phyloP scores from a whole-genome alignment of 495 filamentous ascomycete genomes.

The Xylaria cubensis region DNA sequence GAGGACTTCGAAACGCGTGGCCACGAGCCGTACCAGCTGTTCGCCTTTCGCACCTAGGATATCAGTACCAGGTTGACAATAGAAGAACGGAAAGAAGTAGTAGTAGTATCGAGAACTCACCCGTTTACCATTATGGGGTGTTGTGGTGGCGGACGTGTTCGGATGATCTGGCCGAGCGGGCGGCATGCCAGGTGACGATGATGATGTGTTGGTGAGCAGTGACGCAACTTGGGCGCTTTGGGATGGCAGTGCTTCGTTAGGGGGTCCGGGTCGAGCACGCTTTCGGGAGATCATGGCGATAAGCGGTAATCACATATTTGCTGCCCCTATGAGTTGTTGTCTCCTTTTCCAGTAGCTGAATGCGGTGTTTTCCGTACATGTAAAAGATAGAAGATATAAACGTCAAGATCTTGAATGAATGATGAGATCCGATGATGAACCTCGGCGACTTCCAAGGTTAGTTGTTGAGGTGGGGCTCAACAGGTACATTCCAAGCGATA shows the following conservation, averaged over 20 bases:
- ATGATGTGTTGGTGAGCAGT: slow-evolving; percentile 28
- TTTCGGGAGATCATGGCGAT: slow-evolving; percentile 65
- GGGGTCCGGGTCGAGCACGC: slow-evolving; percentile 65
- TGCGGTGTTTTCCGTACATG: not conserved
- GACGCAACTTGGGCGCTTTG: slow-evolving; percentile 44
- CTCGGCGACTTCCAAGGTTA: slow-evolving; percentile 7
- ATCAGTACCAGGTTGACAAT: slow-evolving; percentile 25
- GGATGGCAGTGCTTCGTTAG: slow-evolving; percentile 35
- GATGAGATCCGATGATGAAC: not conserved
- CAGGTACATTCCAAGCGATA: not conserved
- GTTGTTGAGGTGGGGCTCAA: slow-evolving; percentile 1
- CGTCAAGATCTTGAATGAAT: not conserved
- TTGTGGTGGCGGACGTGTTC: slow-evolving; percentile 29
- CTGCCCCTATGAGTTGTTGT: slow-evolving; percentile 4
- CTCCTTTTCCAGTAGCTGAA: not conserved
- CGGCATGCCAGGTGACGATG: slow-evolving; percentile 31
- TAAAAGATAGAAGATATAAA: not conserved
- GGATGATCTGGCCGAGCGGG: slow-evolving; percentile 29
- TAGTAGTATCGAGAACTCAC: slow-evolving; percentile 26
- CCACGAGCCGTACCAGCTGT: slow-evolving; percentile 73
- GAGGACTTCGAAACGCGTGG: slow-evolving; percentile 70
- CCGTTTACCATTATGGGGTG: slow-evolving; percentile 29
- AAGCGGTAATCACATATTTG: slow-evolving; percentile 10
- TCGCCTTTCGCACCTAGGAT: slow-evolving; percentile 58
- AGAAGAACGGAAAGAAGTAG: slow-evolving; percentile 1